A percentile compares a stretch with the other conserved stretches of the same genome.
These are phyloP conservation scores for Penicillium psychrofluorescens DNA, from an alignment of 495 filamentous ascomycete species.

Conservation along the genomic window DNA sequence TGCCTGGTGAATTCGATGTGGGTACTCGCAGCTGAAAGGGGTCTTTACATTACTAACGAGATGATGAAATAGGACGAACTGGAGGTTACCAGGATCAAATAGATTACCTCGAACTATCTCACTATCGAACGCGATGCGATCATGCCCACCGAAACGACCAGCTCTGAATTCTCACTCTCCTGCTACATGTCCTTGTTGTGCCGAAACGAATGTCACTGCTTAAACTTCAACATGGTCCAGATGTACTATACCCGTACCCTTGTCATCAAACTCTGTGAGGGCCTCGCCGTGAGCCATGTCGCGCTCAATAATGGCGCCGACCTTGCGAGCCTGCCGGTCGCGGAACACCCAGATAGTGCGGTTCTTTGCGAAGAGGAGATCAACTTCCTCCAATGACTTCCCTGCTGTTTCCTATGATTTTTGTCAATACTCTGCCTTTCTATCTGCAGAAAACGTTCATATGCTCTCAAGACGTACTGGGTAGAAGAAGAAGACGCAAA, in stretches of 20 bases:
- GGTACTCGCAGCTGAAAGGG: no score
- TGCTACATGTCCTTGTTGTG: no score
- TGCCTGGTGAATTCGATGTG: no score
- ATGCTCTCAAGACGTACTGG: constrained; percentile 5
- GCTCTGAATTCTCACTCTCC: no score
- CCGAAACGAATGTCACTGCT: no score
- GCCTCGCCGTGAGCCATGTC: constrained; percentile 24
- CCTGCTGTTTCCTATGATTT: constrained; percentile 11
- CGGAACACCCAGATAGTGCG: constrained; percentile 16
- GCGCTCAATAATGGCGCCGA: constrained; percentile 25
- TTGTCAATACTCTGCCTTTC: no score
- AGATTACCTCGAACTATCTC: no score
- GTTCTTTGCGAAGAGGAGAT: constrained; percentile 18
- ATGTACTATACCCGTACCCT: neutral
- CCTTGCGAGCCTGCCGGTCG: constrained; percentile 13
- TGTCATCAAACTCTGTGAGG: constrained; percentile 21
- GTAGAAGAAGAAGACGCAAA: constrained; percentile 13
- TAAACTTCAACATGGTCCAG: constrained; percentile 5
- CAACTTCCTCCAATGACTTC: constrained; percentile 19
- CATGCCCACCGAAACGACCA: no score
- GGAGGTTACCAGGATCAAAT: no score
- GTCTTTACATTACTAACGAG: no score
- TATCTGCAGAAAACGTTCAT: neutral
- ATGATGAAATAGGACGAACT: no score
- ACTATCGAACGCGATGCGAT: no score